Percentiles rank a stretch among this genome's conserved stretches.
Evolutionary conservation across 805 yeast genomes (phyloP).

Genomic region (Sugiyamaella lignohabitans): DNA sequence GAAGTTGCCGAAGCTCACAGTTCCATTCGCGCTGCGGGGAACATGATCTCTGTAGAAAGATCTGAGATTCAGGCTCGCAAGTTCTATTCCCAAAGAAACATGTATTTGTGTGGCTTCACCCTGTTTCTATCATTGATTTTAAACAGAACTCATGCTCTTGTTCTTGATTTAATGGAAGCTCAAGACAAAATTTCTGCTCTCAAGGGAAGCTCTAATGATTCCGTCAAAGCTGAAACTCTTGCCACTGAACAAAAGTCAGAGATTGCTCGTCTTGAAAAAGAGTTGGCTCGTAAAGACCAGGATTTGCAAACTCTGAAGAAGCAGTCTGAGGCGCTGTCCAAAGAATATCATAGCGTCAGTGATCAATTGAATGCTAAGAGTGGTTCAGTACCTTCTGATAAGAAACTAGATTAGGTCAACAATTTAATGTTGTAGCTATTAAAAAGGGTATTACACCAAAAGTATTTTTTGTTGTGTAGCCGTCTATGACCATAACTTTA

Average conservation of each 20-base stretch:
- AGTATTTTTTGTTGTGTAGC: background rate
- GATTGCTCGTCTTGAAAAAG: constrained; percentile 42
- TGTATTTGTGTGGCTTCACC: constrained; percentile 93
- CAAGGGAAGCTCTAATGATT: constrained; percentile 23
- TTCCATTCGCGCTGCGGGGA: constrained; percentile 31
- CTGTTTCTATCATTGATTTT: constrained; percentile 81
- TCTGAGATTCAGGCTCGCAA: constrained; percentile 83
- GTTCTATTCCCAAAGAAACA: constrained; percentile 93
- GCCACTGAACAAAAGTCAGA: constrained; percentile 34
- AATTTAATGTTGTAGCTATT: too few species aligned
- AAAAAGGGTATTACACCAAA: background rate
- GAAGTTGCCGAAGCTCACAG: constrained; percentile 45
- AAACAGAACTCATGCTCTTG: constrained; percentile 60
- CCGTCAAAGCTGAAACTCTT: constrained; percentile 23
- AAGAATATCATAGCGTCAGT: constrained; percentile 51
- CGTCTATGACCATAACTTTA: too few species aligned
- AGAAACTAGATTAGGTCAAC: constrained; percentile 25
- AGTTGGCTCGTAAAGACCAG: constrained; percentile 53
- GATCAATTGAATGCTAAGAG: constrained; percentile 33
- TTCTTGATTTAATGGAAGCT: constrained; percentile 29
- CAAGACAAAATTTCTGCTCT: constrained; percentile 49
- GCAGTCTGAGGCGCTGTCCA: constrained; percentile 60
- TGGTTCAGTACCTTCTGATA: constrained; percentile 21
- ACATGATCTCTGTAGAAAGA: constrained; percentile 44
- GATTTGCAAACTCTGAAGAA: constrained; percentile 63